Conservation (phyloP, 345 rosid species). For the Geranium rotundifolium region DNA sequence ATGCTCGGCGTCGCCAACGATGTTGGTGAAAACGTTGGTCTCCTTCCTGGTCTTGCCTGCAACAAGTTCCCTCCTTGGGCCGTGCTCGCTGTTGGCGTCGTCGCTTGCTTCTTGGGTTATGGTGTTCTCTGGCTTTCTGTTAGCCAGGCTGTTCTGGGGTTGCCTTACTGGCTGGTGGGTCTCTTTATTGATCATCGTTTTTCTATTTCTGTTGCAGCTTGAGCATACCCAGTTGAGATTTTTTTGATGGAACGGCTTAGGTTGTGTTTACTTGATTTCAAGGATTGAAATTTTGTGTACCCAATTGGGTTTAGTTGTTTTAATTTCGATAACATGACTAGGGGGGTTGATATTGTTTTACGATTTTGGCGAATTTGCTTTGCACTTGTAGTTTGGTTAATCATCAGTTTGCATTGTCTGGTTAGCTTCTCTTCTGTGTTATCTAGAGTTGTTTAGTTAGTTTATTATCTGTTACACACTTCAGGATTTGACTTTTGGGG, state of each 20-base stretch:
- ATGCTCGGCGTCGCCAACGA: conserved; percentile 91
- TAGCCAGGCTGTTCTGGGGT: conserved; percentile 32
- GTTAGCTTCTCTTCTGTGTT: background rate
- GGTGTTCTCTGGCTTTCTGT: conserved; percentile 88
- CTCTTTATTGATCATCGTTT: background rate
- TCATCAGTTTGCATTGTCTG: background rate
- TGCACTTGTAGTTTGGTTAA: background rate
- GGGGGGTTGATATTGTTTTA: background rate
- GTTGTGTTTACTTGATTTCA: background rate
- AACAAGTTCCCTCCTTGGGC: conserved; percentile 92
- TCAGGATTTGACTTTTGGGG: background rate
- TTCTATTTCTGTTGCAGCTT: background rate
- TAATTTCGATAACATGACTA: background rate
- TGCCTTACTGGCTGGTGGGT: conserved; percentile 86
- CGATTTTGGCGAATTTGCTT: background rate
- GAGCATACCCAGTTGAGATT: background rate
- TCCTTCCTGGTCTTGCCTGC: conserved; percentile 76
- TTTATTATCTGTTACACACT: background rate
- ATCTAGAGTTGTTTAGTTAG: background rate
- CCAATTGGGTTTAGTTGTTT: background rate
- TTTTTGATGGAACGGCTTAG: background rate
- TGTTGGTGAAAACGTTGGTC: conserved; percentile 75
- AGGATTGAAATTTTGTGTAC: background rate
- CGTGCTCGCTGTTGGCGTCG: conserved; percentile 53
- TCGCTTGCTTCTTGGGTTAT: conserved; percentile 67